These are phyloP conservation scores for Boechera divaricarpa DNA, from an alignment of 345 rosid species.

Conservation along the genomic window DNA sequence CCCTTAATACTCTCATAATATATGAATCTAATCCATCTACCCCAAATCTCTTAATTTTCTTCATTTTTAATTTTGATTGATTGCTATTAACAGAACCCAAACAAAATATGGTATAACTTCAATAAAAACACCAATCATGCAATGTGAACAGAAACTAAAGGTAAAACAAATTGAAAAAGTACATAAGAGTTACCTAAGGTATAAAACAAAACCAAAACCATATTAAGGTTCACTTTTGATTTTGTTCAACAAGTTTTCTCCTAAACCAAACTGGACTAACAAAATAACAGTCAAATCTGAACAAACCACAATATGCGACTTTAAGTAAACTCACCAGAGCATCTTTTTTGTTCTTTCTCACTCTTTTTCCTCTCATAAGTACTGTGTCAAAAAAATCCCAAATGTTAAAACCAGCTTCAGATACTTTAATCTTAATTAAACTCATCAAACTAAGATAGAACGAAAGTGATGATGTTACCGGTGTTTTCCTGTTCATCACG, in stretches of 20 bases:
- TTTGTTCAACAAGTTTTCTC: not conserved
- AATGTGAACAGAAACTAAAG: no score
- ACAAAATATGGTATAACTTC: no score
- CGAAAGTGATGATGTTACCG: not conserved
- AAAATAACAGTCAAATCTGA: no score
- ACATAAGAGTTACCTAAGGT: no score
- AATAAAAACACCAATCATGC: not conserved
- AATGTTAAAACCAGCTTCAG: not conserved
- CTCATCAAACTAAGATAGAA: no score
- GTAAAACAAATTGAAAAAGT: no score
- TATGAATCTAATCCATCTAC: no score
- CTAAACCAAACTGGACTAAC: not conserved
- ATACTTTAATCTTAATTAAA: no score
- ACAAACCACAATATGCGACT: no score
- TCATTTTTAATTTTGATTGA: no score
- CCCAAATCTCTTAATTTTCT: no score
- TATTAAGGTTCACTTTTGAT: not conserved
- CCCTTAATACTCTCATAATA: no score
- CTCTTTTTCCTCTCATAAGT: not conserved
- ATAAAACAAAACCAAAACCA: not conserved
- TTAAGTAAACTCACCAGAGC: not conserved
- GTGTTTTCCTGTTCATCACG: not conserved
- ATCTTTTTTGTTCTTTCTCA: slow-evolving; percentile 12
- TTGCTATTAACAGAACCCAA: not conserved
- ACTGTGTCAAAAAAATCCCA: not conserved